Evolutionary conservation across 2,329 filamentous ascomycete species (phyloP), one percentile per base, ranked within the genome.

Genomic region (Talaromyces amestolkiae): DNA sequence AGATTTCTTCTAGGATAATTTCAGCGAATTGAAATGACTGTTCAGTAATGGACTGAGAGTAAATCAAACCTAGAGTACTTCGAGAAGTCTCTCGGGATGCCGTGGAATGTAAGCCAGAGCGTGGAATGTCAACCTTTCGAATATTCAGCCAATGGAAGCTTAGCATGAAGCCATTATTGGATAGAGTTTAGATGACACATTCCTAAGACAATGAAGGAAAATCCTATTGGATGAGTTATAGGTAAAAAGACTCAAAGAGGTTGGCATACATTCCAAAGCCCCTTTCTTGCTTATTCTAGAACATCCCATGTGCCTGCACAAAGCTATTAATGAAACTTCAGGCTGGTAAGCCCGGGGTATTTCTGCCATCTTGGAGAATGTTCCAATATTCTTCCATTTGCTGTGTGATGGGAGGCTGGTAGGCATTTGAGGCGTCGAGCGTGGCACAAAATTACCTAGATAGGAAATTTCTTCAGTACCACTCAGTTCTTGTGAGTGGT

Each of bases 101-200:
- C 35, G 19, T 54, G 53, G 60, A 66, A 66, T 66, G 64, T 37
- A 24, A 17, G 24, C 22, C 51, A 51, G 13, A 8, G 35, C 17
- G 19, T 33, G 45, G 64, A 66, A 66, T 66, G 64, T 47, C 51
- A 63, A 54, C 64, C 59, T 59, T 51, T 59, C 37, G 27, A 54
- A 41, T 45, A 61, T 22, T 6, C 22, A 2, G n/a, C 61, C 61
- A 63, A 49, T 63, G 6, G 7, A 6, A 27, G 37, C 3, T 61
- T 15, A 22, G 35, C 2, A 33, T 54, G 8, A 54, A 43, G 22
- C 22, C 43, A 27, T 17, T 27, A 33, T 1, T 41, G 8, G 31
- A 10, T 13, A 19, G 3, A 17, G 11, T 56, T 22, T 3, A 43
- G 22, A 31, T 39, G 22, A 24, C 22, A 24, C 53, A 62, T 49